Base-by-base conservation (phyloP, 441 rosid genomes). In the Adansonia rubrostipa region DNA sequence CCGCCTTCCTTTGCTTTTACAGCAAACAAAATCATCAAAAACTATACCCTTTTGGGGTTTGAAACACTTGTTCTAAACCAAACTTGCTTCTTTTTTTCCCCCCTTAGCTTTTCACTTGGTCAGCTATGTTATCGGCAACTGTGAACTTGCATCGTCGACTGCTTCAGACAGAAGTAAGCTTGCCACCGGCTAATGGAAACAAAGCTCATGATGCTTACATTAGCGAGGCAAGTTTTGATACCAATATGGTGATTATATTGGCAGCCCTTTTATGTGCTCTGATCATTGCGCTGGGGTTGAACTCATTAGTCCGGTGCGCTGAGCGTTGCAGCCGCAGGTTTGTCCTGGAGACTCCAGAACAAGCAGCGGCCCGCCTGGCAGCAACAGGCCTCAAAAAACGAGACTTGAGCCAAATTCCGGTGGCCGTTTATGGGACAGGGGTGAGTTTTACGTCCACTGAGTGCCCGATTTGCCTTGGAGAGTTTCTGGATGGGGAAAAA, bases 381-480 rank as follows among this genome's bases (percentile, higher is more conserved):
- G 78, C 87, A 3, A 89, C 84, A 1, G 97, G 98, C 10, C 83
- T 94, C n/a, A 88, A 81, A 78, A 91, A 84, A 83, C 85, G 86
- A 57, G 87, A 83, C 4, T 77, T 94, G 82, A 84, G 88, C 4
- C 88, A 85, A 78, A 92, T 94, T 20, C 96, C 98, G 0, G 88
- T 85, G 19, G 81, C 88, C 4, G 85, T 82, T 8, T 94, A 87
- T 42, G 88, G 93, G 7, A 61, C 86, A 4, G 85, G 84, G 28
- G 72, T 77, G 14, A 78, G 81, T 24, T 88, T 89, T 14, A 83
- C 82, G 10, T 90, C 85, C 4, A 90, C 92, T 3, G 98, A 92
- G 54, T 92, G 98, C 78, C 82, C 94, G 48, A 94, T 94, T 79
- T 94, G 98, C 79, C 91, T 94, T 4, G 96, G 87, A 24, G 97